Evolutionary conservation across 148 eudicot species (phyloP).

Genomic region (Nepenthes mirabilis): DNA sequence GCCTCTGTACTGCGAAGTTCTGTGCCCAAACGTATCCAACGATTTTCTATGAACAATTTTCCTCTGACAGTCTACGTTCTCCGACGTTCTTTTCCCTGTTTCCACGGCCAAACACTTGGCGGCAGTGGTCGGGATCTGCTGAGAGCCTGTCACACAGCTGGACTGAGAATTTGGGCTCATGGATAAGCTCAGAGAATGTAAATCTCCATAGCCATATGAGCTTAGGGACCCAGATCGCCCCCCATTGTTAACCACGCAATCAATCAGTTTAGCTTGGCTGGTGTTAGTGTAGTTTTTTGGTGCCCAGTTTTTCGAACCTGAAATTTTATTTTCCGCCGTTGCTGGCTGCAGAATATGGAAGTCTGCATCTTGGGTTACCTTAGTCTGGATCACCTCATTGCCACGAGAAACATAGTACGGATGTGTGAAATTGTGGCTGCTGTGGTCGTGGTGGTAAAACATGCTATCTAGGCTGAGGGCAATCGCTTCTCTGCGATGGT

Average conservation of each 20-base stretch:
- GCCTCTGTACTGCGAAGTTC: slow-evolving; percentile 60
- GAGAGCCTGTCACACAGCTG: slow-evolving; percentile 60
- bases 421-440: not conserved
- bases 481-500: slow-evolving; percentile 19
- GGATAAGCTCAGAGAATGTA: slow-evolving; percentile 62
- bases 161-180: slow-evolving; percentile 97
- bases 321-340: slow-evolving; percentile 23
- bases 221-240: slow-evolving; percentile 18
- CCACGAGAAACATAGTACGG: not conserved
- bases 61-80: slow-evolving; percentile 35
- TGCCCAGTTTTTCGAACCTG: slow-evolving; percentile 32
- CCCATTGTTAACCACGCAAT: slow-evolving; percentile 10
- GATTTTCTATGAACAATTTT: slow-evolving; percentile 10
- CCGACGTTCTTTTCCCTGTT: slow-evolving; percentile 49
- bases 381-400: slow-evolving; percentile 1
- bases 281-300: slow-evolving; percentile 10
- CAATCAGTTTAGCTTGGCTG: slow-evolving; percentile 11
- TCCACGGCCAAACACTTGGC: slow-evolving; percentile 23
- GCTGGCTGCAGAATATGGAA: slow-evolving; percentile 7
- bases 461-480: slow-evolving; percentile 43
- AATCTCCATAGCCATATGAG: slow-evolving; percentile 47
- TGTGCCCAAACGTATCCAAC: slow-evolving; percentile 5
- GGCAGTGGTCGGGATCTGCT: slow-evolving; percentile 2
- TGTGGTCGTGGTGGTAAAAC: slow-evolving; percentile 25
- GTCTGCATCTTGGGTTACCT: not conserved